Percentiles rank a stretch among this genome's conserved stretches.
phyloP scores from a whole-genome alignment of 345 rosid genomes.

The Nasturtium officinale region DNA sequence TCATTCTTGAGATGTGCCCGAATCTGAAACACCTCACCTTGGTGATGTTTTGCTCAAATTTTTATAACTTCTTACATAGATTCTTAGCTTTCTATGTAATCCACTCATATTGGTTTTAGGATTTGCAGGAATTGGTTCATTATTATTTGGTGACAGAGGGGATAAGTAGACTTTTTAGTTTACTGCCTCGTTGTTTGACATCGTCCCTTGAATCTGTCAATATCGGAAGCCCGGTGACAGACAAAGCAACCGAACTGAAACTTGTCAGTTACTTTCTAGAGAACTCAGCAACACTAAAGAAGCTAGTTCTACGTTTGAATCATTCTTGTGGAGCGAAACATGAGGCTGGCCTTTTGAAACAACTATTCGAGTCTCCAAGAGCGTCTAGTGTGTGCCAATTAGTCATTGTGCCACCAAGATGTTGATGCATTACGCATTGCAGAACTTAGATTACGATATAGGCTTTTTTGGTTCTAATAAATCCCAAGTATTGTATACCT shows the following conservation, averaged over 20 bases:
- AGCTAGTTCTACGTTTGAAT: constrained; percentile 23
- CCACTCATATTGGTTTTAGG: background rate
- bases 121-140: constrained; percentile 21
- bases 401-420: background rate
- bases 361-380: constrained; percentile 8
- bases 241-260: constrained; percentile 19
- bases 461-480: background rate
- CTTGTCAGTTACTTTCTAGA: constrained; percentile 24
- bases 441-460: background rate
- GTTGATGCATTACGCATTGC: background rate
- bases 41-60: constrained; percentile 12
- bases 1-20: constrained; percentile 27
- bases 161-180: constrained; percentile 8
- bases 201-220: constrained; percentile 27
- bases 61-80: background rate
- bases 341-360: constrained; percentile 20
- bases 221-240: background rate
- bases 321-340: background rate
- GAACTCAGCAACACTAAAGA: constrained; percentile 13
- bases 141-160: constrained; percentile 4
- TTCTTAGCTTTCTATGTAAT: background rate
- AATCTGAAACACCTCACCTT: constrained; percentile 33
- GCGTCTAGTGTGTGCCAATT: constrained; percentile 18
- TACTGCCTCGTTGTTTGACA: background rate
- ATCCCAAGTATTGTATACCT: background rate